A percentile compares a stretch with the other conserved stretches of the same genome.
Conservation (phyloP, 805 yeast genomes). For the Candida endomychidarum region DNA sequence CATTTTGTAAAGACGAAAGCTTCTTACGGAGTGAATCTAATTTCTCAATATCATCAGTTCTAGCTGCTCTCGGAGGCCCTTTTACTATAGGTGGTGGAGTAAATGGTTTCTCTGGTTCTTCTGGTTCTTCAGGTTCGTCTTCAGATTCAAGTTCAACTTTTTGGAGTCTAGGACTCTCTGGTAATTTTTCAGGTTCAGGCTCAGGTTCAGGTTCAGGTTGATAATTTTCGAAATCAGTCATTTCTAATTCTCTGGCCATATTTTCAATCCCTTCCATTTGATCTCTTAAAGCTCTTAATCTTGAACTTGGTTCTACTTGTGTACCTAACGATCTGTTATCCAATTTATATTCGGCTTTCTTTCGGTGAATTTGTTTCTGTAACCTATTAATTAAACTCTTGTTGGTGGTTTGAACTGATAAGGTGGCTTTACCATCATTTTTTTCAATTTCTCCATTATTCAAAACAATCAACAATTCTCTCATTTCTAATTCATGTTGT, state of each 20-base stretch:
- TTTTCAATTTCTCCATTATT: constrained; percentile 43
- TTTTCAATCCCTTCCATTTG: constrained; percentile 82
- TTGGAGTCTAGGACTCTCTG: constrained; percentile 6
- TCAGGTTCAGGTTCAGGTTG: constrained; percentile 5
- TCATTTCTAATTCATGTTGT: constrained; percentile 72
- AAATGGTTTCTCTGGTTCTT: constrained; percentile 11
- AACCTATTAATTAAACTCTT: constrained; percentile 40
- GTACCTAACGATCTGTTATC: constrained; percentile 50
- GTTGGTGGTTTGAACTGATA: constrained; percentile 33
- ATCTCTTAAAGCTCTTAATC: constrained; percentile 72
- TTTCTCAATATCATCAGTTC: constrained; percentile 54
- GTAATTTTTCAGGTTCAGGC: background rate
- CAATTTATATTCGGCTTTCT: constrained; percentile 46
- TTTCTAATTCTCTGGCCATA: constrained; percentile 83
- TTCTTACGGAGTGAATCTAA: constrained; percentile 56
- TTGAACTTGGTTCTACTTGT: constrained; percentile 71
- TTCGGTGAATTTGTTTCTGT: constrained; percentile 46
- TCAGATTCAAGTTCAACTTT: too few species aligned
- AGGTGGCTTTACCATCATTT: constrained; percentile 35
- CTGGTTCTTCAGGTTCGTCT: constrained; percentile 9
- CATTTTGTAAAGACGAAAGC: constrained; percentile 62
- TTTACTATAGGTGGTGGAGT: constrained; percentile 14
- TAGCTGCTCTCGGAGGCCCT: constrained; percentile 37
- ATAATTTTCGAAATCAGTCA: constrained; percentile 67
- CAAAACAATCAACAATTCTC: constrained; percentile 66